A percentile compares a stretch with the other conserved stretches of the same genome.
phyloP scores from a whole-genome alignment of 805 yeast species.

The Ogataea paradorogensis region DNA sequence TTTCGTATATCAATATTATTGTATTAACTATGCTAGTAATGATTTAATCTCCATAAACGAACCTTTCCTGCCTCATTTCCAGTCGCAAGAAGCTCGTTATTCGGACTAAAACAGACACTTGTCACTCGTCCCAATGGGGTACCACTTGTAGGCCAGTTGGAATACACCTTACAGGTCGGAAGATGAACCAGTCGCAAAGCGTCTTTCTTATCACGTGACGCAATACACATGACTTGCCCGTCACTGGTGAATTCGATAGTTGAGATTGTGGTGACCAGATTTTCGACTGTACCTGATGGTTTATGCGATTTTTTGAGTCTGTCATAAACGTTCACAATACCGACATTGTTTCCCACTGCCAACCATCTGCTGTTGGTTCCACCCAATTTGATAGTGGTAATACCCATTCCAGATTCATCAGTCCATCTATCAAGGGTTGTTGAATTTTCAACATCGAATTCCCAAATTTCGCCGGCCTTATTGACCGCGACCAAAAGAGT shows the following conservation, averaged over 20 bases:
- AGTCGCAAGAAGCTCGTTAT: conserved; percentile 76
- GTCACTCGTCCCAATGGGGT: conserved; percentile 97
- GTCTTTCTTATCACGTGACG: conserved; percentile 82
- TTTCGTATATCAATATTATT: background rate
- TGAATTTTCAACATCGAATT: conserved; percentile 56
- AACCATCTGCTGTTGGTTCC: conserved; percentile 71
- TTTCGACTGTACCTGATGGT: conserved; percentile 69
- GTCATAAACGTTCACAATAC: conserved; percentile 87
- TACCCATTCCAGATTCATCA: conserved; percentile 82
- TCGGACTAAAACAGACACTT: conserved; percentile 71
- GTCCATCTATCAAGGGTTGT: conserved; percentile 68
- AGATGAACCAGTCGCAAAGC: conserved; percentile 83
- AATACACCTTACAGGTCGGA: conserved; percentile 80
- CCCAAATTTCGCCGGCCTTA: conserved; percentile 86
- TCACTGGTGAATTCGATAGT: conserved; percentile 73
- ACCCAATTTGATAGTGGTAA: conserved; percentile 73
- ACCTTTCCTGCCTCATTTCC: conserved; percentile 92
- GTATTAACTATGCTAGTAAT: conserved; percentile 45
- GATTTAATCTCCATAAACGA: conserved; percentile 84
- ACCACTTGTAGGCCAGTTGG: conserved; percentile 96
- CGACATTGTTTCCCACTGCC: conserved; percentile 86
- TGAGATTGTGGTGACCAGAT: conserved; percentile 78
- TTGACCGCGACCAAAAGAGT: conserved; percentile 58
- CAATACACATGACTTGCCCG: conserved; percentile 84
- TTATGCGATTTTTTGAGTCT: conserved; percentile 32